Percentiles rank a stretch among this genome's conserved stretches.
Conservation (phyloP, 2,329 filamentous ascomycete species). For the Chrysoporthe austroafricana region DNA sequence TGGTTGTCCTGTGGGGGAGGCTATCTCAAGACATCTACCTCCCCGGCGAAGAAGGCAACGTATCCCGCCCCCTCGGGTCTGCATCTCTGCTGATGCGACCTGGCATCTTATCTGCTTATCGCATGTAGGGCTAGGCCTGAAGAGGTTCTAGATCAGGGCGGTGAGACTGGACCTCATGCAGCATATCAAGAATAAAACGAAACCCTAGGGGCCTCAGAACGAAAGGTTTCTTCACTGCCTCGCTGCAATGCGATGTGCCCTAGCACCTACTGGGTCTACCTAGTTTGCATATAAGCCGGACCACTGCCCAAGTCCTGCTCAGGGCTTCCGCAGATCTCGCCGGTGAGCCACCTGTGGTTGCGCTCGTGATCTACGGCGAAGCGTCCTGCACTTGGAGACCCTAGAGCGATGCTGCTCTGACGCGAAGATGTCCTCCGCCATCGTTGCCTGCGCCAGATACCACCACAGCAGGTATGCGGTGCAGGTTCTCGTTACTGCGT, state of each 20-base stretch:
- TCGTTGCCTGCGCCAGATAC: background rate
- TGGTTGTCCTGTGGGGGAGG: constrained; percentile 14
- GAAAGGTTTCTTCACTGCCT: background rate
- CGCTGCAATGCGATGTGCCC: background rate
- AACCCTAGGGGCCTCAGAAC: background rate
- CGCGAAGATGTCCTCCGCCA: too few species aligned
- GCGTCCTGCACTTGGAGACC: background rate
- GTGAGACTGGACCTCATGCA: constrained; percentile 35
- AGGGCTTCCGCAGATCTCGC: background rate
- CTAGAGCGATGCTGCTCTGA: background rate
- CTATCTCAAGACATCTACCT: constrained; percentile 25
- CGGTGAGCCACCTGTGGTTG: background rate
- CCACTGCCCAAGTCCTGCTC: background rate
- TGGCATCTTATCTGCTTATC: constrained; percentile 37
- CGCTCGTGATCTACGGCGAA: background rate
- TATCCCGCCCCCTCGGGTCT: constrained; percentile 11
- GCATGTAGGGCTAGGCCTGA: constrained; percentile 29
- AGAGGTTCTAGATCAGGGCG: constrained; percentile 33
- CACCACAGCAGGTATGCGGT: background rate
- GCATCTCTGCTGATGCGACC: constrained; percentile 4
- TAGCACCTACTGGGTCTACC: background rate
- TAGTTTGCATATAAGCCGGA: background rate
- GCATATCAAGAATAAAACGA: constrained; percentile 26
- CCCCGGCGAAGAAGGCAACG: background rate
- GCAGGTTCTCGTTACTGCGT: background rate